Evolutionary conservation across 2,329 filamentous ascomycete genomes (phyloP), one percentile per base, ranked within the genome.

Genomic region (Pseudogymnoascus sp.): DNA sequence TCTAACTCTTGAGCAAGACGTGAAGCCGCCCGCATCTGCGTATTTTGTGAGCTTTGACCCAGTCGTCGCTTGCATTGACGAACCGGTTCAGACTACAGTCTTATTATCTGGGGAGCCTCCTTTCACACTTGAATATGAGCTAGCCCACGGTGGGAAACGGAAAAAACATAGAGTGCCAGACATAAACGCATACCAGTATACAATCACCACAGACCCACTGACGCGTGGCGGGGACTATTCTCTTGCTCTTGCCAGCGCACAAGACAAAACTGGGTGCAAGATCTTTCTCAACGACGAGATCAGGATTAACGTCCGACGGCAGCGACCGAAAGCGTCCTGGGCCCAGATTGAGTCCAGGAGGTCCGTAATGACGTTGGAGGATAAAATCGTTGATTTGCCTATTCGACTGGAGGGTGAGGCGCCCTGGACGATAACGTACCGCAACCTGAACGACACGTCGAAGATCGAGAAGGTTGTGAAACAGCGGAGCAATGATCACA

Each of bases 11-110:
- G 87, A 95, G 72, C 92, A 97, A 72, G 86, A 90, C 67, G 92
- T 99, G 65, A 96, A 95, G 72, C 94, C 94, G 8, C 89, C 92
- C 3, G 92, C 94, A 5, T 89, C 88, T 8, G 92, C 92, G 21
- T 83, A 86, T 63, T 79, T 91, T 60, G 78, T 82, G 41, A 76
- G 77, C 6, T 75, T 79, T 18, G 75, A 77, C 35, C 75, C 74
- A 19, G 78, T 84, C 62, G 85, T 82, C 66, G 84, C 88, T 56
- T 99, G 94, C 70, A 86, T 97, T 60, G 90, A 94, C 62, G 86
- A 95, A 60, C 79, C 85, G 18, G 83, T 92, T 5, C 82, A 85
- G 30, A 83, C 94, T 26, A 83, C 90, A 60, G 83, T 96, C 37
- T 74, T 79, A 58, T 81, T 97, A 39, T 78, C 84, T 48, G 94